phyloP scores from a whole-genome alignment of 257 asterid species.

The Solanum neorickii region DNA sequence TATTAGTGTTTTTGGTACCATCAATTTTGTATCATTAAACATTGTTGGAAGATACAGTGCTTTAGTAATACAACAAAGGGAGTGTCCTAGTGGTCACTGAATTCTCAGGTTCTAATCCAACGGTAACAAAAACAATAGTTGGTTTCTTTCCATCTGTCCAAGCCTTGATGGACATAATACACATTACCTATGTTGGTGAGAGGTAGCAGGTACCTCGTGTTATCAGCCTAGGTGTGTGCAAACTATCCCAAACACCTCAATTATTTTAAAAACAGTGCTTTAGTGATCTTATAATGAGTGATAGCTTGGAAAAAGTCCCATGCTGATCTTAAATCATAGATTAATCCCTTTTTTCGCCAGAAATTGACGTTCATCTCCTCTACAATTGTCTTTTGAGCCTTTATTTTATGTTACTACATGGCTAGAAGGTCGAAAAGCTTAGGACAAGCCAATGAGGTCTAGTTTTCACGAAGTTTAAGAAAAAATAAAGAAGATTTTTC shows the following conservation, averaged over 20 bases:
- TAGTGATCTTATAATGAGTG: background rate
- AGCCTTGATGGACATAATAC: background rate
- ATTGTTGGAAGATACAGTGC: background rate
- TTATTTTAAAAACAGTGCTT: background rate
- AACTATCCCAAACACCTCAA: background rate
- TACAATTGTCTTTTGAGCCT: background rate
- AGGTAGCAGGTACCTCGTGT: background rate
- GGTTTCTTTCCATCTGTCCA: background rate
- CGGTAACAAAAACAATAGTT: conserved; percentile 11
- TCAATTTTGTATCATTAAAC: background rate
- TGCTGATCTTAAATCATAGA: background rate
- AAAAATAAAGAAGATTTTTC: background rate
- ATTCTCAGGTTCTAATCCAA: background rate
- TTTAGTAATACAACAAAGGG: background rate
- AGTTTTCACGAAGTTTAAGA: background rate
- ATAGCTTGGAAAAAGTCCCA: background rate
- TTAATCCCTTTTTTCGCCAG: background rate
- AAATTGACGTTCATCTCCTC: background rate
- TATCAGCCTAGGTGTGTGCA: background rate
- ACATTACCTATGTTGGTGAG: background rate
- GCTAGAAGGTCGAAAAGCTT: background rate
- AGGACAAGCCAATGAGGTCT: background rate
- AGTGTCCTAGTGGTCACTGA: background rate
- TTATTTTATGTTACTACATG: background rate
- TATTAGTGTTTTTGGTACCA: background rate